phyloP scores from a whole-genome alignment of 2,329 filamentous ascomycete genomes.

The Pyrenophora seminiperda region DNA sequence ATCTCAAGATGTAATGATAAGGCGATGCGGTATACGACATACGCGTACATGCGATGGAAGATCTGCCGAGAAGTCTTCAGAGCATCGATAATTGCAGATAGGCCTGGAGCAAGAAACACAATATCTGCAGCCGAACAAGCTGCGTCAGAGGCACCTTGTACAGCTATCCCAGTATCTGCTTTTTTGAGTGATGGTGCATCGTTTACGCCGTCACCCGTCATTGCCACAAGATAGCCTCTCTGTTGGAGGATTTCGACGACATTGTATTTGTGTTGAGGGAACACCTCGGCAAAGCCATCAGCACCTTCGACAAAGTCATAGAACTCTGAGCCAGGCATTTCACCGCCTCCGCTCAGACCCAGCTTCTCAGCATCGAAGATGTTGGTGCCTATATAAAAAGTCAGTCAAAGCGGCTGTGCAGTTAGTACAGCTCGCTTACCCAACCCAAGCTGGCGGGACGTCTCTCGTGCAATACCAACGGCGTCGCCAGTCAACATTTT shows the following conservation, averaged over 20 bases:
- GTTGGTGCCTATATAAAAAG: constrained; percentile 66
- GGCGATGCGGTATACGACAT: constrained; percentile 93
- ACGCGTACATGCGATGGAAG: constrained; percentile 96
- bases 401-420: background rate
- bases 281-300: constrained; percentile 92
- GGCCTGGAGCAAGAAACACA: constrained; percentile 88
- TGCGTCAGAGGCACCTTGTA: constrained; percentile 89
- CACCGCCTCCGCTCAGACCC: constrained; percentile 85
- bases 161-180: constrained; percentile 94
- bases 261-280: constrained; percentile 94
- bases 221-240: constrained; percentile 90
- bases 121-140: constrained; percentile 91
- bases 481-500: constrained; percentile 97
- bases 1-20: constrained; percentile 89
- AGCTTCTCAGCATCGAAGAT: constrained; percentile 93
- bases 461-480: constrained; percentile 90
- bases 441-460: constrained; percentile 86
- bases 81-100: constrained; percentile 90
- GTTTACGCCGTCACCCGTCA: constrained; percentile 97
- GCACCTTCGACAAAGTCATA: constrained; percentile 96
- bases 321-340: constrained; percentile 91
- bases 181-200: constrained; percentile 92
- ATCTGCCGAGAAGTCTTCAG: constrained; percentile 93
- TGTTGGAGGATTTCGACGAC: constrained; percentile 93
- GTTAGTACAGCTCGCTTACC: constrained; percentile 40